Conservation (phyloP, 2,329 filamentous ascomycete species). For the Xylariaceae sp. region DNA sequence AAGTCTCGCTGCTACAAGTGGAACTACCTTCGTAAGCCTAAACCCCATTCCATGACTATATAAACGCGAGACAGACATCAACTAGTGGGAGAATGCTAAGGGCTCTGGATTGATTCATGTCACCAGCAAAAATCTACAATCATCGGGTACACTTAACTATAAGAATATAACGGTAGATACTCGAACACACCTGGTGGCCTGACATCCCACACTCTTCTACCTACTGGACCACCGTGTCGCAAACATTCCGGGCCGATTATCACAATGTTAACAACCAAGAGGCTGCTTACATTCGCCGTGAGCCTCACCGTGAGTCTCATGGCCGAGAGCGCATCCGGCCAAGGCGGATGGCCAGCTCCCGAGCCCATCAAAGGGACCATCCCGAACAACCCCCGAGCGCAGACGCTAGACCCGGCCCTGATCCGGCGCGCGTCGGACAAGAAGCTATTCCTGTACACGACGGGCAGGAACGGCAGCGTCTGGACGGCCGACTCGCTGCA, state of each 20-base stretch:
- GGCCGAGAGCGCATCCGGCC: background rate
- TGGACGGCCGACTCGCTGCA: slow-evolving; percentile 29
- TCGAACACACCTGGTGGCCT: background rate
- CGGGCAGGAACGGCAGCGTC: slow-evolving; percentile 25
- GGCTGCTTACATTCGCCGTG: background rate
- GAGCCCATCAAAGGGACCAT: slow-evolving; percentile 25
- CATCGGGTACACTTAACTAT: too few species aligned
- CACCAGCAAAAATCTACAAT: too few species aligned
- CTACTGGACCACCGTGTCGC: background rate
- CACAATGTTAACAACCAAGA: slow-evolving; percentile 5
- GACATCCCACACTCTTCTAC: background rate
- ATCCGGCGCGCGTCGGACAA: slow-evolving; percentile 27
- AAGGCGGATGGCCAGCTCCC: slow-evolving; percentile 23
- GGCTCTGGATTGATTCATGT: too few species aligned
- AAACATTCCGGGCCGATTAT: background rate
- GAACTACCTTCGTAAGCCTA: background rate
- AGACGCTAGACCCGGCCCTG: slow-evolving; percentile 27
- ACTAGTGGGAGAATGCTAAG: too few species aligned
- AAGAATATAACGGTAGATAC: background rate
- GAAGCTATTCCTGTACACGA: slow-evolving; percentile 30
- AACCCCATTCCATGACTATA: background rate
- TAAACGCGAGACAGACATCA: background rate
- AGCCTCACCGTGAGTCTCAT: slow-evolving; percentile 9
- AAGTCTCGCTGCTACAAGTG: too few species aligned
- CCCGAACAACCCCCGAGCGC: slow-evolving; percentile 26